Evolutionary conservation across 495 filamentous ascomycete genomes (phyloP), one percentile per base, ranked within the genome.

Genomic region (Cercophora scortea): DNA sequence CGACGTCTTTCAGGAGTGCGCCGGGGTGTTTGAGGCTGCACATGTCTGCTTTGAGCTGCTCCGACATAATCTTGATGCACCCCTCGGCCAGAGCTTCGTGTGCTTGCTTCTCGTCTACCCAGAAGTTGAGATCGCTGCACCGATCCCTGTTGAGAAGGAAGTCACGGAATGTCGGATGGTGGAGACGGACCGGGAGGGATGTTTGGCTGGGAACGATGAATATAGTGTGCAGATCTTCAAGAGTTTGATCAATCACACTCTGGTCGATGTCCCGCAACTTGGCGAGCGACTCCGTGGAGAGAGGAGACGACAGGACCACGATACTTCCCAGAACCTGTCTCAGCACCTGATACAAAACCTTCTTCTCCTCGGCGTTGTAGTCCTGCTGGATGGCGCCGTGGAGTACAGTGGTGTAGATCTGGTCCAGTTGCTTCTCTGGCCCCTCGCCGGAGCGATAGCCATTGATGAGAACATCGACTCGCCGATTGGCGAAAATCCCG

Each of bases 31-130:
- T 8, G 17, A 66, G 36, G 19, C 39, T 32, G 46, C 61, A 66
- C 3, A 63, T 62, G 39, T 66, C 47, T 13, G 56, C 49, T 12
- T 32, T 18, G 8, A 61, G 36, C 0, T n/a, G 47, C n/a, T 33
- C 47, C 9, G 56, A 52, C 34, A 73, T 55, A n/a, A 49, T 34
- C 10, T 57, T 15, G 0, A 72, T 41, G 15, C 38, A 41, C 12
- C 38, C 15, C 2, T 41, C 38, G 12, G 38, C 38, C 38, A 16
- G 4, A 7, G 38, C 38, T 16, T 2, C 15, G 38, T 41, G 38
- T 4, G 38, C 38, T 41, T 41, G 12, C 15, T 41, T 41, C 38
- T 41, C 38, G 38, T 41, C 6, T 2, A 41, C 38, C 38, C 38
- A 41, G 7, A 41, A 41, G 38, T 41, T 7, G 2, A 16, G 12